These are phyloP conservation scores for Stylosanthes scabra DNA, from an alignment of 331 rosid species.

Conservation along the genomic window DNA sequence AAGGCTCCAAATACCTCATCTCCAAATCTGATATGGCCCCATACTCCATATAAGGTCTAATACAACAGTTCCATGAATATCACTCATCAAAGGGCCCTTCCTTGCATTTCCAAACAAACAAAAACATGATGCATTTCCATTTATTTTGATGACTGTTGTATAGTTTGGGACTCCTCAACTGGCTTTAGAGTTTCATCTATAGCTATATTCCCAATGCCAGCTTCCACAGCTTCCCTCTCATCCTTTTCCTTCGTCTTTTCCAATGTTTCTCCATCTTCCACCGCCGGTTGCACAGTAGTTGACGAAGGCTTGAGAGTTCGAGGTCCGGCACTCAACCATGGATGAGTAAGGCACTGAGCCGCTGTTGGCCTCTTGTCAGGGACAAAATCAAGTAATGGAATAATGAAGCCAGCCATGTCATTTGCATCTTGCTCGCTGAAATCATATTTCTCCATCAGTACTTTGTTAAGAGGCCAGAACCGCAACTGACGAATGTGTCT, in stretches of 20 bases:
- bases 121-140: slow-evolving; percentile 35
- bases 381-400: slow-evolving; percentile 77
- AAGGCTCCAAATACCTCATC: slow-evolving; percentile 29
- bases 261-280: slow-evolving; percentile 34
- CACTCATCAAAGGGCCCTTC: slow-evolving; percentile 31
- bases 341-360: slow-evolving; percentile 75
- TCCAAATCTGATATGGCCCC: neutral
- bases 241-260: slow-evolving; percentile 51
- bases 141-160: slow-evolving; percentile 24
- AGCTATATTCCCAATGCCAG: slow-evolving; percentile 61
- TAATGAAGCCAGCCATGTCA: slow-evolving; percentile 66
- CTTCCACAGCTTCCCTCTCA: slow-evolving; percentile 64
- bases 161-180: slow-evolving; percentile 40
- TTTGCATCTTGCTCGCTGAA: slow-evolving; percentile 79
- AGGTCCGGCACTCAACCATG: slow-evolving; percentile 73
- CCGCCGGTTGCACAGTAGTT: slow-evolving; percentile 40
- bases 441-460: slow-evolving; percentile 72
- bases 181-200: slow-evolving; percentile 57
- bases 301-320: slow-evolving; percentile 58
- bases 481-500: slow-evolving; percentile 81
- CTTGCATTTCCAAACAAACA: slow-evolving; percentile 32
- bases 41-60: slow-evolving; percentile 16
- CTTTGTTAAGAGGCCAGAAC: slow-evolving; percentile 83
- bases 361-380: slow-evolving; percentile 91
- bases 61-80: slow-evolving; percentile 23